Conservation (phyloP, 306 rosid species). For the Lathyrus oleraceus region DNA sequence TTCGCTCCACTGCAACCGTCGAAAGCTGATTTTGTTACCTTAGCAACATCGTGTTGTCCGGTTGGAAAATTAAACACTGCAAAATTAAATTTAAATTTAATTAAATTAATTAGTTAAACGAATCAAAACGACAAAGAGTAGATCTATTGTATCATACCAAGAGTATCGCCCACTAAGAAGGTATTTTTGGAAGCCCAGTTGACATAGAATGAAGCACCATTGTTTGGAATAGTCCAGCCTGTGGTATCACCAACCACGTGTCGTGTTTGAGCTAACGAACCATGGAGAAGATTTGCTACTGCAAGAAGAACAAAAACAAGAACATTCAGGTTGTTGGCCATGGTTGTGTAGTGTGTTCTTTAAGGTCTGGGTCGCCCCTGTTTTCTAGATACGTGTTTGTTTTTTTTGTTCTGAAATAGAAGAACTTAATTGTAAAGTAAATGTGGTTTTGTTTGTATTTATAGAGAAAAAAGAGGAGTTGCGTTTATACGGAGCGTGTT, state of each 20-base stretch:
- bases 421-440: neutral
- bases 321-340: constrained; percentile 47
- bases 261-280: constrained; percentile 46
- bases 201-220: constrained; percentile 40
- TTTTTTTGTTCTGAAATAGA: neutral
- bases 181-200: constrained; percentile 62
- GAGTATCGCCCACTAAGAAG: constrained; percentile 54
- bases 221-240: constrained; percentile 59
- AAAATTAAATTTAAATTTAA: neutral
- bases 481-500: neutral
- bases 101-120: neutral
- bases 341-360: constrained; percentile 53
- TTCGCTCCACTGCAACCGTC: constrained; percentile 45
- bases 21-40: constrained; percentile 54
- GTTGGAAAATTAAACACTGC: constrained; percentile 54
- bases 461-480: constrained; percentile 8
- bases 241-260: constrained; percentile 57
- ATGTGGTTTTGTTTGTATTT: constrained; percentile 24
- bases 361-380: constrained; percentile 54
- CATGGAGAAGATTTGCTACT: constrained; percentile 44
- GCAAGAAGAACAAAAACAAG: constrained; percentile 34
- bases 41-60: constrained; percentile 49
- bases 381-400: constrained; percentile 6
- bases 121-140: neutral
- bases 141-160: constrained; percentile 42